Evolutionary conservation across 352 stramenopile species (phyloP).

Genomic region (Phytopythium montanum): DNA sequence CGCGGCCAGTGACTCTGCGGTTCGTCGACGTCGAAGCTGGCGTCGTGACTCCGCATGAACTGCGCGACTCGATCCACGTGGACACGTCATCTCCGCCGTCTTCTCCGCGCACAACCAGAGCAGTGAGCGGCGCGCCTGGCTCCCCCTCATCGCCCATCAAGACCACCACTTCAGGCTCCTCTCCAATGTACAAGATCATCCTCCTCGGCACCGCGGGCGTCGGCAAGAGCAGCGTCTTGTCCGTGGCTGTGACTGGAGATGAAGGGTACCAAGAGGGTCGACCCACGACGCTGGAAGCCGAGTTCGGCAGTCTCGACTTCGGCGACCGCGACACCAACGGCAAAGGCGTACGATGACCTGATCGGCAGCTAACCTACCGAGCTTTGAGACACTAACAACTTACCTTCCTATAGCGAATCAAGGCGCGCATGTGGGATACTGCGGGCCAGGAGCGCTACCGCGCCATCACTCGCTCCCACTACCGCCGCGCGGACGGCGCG

Average conservation of each 20-base stretch:
- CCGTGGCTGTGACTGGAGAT: conserved; percentile 59
- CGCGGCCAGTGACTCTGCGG: conserved; percentile 54
- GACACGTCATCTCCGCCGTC: conserved; percentile 22
- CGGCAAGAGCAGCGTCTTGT: conserved; percentile 73
- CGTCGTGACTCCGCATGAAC: conserved; percentile 69
- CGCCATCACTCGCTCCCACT: conserved; percentile 84
- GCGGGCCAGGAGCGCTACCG: conserved; percentile 88
- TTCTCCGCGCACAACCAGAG: conserved; percentile 9
- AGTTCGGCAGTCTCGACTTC: conserved; percentile 73
- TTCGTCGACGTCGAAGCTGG: conserved; percentile 79
- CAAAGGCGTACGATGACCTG: background rate
- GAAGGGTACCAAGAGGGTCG: conserved; percentile 58
- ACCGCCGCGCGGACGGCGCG: conserved; percentile 81
- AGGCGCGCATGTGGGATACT: conserved; percentile 89
- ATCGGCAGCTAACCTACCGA: too few species aligned
- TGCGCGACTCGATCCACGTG: conserved; percentile 56
- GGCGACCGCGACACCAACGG: conserved; percentile 32
- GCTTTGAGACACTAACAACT: background rate
- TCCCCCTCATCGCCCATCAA: background rate
- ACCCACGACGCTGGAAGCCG: conserved; percentile 61
- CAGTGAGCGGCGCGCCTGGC: background rate
- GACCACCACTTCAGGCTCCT: background rate
- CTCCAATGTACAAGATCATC: conserved; percentile 69
- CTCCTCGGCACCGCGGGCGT: conserved; percentile 73
- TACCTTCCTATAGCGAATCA: conserved; percentile 28